Percentiles rank a stretch among this genome's conserved stretches.
Evolutionary conservation across 768 basidiomycete species (phyloP).

Genomic region (Agrocybe pediades): DNA sequence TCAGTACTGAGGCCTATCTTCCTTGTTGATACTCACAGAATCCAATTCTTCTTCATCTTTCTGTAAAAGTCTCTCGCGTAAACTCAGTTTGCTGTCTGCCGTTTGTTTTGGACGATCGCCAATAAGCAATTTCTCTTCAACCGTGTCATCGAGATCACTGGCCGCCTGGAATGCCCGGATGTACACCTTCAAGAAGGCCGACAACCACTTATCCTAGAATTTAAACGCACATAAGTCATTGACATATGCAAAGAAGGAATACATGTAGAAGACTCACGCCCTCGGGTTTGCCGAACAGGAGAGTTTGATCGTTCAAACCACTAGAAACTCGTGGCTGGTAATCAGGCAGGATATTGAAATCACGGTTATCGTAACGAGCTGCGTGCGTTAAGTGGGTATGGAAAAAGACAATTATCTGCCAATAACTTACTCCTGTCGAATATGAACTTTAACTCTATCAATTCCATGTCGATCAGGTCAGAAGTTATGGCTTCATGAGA

Average conservation of each 20-base stretch:
- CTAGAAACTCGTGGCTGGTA: constrained; percentile 64
- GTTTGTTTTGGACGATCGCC: constrained; percentile 78
- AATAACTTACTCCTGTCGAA: constrained; percentile 69
- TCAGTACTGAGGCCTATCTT: not conserved
- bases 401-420: not conserved
- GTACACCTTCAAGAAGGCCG: constrained; percentile 72
- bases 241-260: constrained; percentile 3
- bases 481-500: constrained; percentile 70
- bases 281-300: constrained; percentile 62
- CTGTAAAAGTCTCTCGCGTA: constrained; percentile 59
- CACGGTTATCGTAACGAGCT: constrained; percentile 88
- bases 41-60: constrained; percentile 49
- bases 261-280: constrained; percentile 47
- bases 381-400: constrained; percentile 10
- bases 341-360: constrained; percentile 75
- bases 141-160: constrained; percentile 77
- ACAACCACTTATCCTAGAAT: constrained; percentile 69
- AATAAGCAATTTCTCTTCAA: constrained; percentile 80
- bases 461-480: constrained; percentile 79
- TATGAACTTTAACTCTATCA: constrained; percentile 83
- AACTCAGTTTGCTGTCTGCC: constrained; percentile 46
- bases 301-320: constrained; percentile 66
- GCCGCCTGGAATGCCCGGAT: constrained; percentile 77
- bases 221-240: not conserved
- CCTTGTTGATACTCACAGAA: too few species aligned